Evolutionary conservation across 768 basidiomycete genomes (phyloP), one percentile per base, ranked within the genome.

Genomic region (Kwoniella dejecticola): DNA sequence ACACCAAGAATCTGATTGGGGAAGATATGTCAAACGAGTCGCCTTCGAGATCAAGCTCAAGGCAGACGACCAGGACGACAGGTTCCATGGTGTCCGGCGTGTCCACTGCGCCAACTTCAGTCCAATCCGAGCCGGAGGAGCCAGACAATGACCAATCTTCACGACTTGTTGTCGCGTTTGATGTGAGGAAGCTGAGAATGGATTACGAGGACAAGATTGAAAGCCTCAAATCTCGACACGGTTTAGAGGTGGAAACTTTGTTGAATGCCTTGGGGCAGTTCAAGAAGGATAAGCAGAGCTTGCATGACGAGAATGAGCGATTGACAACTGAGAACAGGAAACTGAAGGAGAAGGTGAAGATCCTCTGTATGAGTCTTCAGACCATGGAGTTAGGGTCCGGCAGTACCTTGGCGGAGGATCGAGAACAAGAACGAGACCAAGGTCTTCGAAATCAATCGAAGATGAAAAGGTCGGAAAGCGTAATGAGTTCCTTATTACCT

Each of bases 161-260:
- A 10, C 36, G 45, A 19, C 17, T 19, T 21, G 40, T 26, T 10
- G 44, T 30, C 55, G 26, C 42, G 17, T 4, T 11, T 15, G 27
- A 31, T 11, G 31, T 33, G 24, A 27, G 24, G 26, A 36, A 41
- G 38, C 40, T 50, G 13, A 30, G 19, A 41, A 17, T 23, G 19
- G 59, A 59, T 13, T 40, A 50, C 19, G 62, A 57, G n/a, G 23
- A 19, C 17, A 50, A 57, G 21, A 21, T 66, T 7, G 19, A 17
- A 8, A 30, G 7, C 15, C 38, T 59, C 44, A 56, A 50, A 33
- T 41, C 59, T 4, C 41, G 58, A 36, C 66, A 70, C 36, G 41
- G 42, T 10, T 15, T 62, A 1, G 69, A 70, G 40, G 47, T 64
- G 2, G 65, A 70, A 31, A 63, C 57, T 15, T 17, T 70, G 1